Evolutionary conservation across 192 early-diverging fungal species (phyloP).

Genomic region (Obelidium mucronatum): DNA sequence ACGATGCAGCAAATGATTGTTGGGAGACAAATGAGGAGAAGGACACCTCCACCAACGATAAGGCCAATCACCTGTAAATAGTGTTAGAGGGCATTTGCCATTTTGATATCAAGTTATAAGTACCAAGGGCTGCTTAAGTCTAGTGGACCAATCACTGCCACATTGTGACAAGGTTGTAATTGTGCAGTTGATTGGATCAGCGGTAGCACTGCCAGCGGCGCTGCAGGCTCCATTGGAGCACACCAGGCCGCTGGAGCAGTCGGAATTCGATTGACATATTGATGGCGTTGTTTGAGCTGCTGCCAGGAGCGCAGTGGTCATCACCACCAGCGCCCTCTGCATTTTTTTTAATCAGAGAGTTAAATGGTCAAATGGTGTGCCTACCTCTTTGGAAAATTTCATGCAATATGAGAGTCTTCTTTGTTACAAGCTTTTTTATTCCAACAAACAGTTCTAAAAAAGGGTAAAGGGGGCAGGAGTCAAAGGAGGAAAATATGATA

Average conservation of each 20-base stretch:
- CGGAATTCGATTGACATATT: not conserved
- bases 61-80: constrained; percentile 23
- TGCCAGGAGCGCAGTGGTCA: not conserved
- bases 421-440: too few species aligned
- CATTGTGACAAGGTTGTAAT: constrained; percentile 20
- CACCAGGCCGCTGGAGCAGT: not conserved
- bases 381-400: too few species aligned
- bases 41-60: constrained; percentile 15
- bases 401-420: too few species aligned
- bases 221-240: not conserved
- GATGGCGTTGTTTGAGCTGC: not conserved
- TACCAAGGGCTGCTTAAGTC: constrained; percentile 33
- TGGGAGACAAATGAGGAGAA: constrained; percentile 13
- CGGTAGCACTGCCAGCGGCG: not conserved
- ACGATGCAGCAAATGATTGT: constrained; percentile 14
- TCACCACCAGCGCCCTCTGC: not conserved
- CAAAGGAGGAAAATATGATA: too few species aligned
- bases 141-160: constrained; percentile 25
- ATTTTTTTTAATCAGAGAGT: not conserved
- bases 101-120: not conserved
- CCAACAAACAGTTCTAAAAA: too few species aligned
- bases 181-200: constrained; percentile 15
- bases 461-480: too few species aligned
- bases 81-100: not conserved
- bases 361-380: too few species aligned